phyloP scores from a whole-genome alignment of 352 stramenopile species.

The Stramenopiles sp. region DNA sequence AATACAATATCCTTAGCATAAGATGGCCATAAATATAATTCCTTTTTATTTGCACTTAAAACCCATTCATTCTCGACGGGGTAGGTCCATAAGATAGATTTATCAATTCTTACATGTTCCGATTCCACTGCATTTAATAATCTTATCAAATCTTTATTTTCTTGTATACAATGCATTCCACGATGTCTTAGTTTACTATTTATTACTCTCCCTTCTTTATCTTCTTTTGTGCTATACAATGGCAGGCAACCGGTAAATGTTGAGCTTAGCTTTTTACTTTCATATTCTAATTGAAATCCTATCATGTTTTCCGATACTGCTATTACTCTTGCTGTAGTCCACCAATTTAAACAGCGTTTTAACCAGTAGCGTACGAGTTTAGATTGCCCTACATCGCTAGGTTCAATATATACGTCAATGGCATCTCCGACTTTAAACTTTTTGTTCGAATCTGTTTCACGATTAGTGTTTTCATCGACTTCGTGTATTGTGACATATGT shows the following conservation, averaged over 20 bases:
- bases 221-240: too few species aligned
- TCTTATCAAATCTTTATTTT: background rate
- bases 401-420: background rate
- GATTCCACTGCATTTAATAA: background rate
- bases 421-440: background rate
- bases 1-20: background rate
- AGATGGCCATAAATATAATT: background rate
- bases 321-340: background rate
- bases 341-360: background rate
- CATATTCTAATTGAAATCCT: background rate
- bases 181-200: background rate
- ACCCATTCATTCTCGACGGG: background rate
- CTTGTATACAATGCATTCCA: background rate
- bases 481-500: background rate
- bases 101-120: background rate
- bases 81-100: background rate
- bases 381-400: background rate
- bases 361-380: background rate
- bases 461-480: background rate
- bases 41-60: background rate
- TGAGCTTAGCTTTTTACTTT: background rate
- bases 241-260: background rate
- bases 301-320: background rate
- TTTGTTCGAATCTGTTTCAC: background rate
- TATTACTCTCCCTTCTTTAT: too few species aligned